These are phyloP conservation scores for Russula earlei DNA, from an alignment of 768 basidiomycete genomes.

Conservation along the genomic window DNA sequence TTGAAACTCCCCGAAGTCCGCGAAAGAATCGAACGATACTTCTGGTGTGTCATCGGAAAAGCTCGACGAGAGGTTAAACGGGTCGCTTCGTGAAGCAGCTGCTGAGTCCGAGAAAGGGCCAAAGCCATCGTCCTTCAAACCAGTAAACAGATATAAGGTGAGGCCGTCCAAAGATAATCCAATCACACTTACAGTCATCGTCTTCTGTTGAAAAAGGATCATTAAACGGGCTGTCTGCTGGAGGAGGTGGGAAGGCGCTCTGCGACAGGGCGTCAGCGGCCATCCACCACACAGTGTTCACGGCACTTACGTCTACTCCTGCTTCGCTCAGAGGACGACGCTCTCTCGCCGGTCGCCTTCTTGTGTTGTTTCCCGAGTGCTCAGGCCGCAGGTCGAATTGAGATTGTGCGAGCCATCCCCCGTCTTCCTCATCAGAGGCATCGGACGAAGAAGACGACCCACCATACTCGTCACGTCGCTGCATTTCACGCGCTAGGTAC, in stretches of 20 bases:
- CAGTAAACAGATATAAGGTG: constrained; percentile 1
- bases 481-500: constrained; percentile 69
- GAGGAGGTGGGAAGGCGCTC: constrained; percentile 7
- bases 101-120: constrained; percentile 73
- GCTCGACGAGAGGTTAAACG: constrained; percentile 41
- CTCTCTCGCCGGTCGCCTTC: constrained; percentile 20
- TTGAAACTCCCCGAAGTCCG: constrained; percentile 74
- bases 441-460: constrained; percentile 38
- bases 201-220: constrained; percentile 36
- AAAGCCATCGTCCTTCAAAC: constrained; percentile 48
- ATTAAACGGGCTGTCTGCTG: constrained; percentile 21
- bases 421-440: constrained; percentile 54
- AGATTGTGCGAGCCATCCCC: constrained; percentile 73
- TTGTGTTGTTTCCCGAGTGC: constrained; percentile 21
- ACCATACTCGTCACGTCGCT: constrained; percentile 47
- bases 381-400: constrained; percentile 40
- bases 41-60: constrained; percentile 59
- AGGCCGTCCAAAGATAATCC: neutral
- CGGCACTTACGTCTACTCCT: constrained; percentile 24
- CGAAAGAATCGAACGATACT: constrained; percentile 52
- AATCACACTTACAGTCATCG: constrained; percentile 41
- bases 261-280: neutral
- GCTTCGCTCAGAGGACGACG: constrained; percentile 27
- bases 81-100: constrained; percentile 37
- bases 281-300: neutral